Evolutionary conservation across 345 rosid species (phyloP).

Genomic region (Syzygium grande): DNA sequence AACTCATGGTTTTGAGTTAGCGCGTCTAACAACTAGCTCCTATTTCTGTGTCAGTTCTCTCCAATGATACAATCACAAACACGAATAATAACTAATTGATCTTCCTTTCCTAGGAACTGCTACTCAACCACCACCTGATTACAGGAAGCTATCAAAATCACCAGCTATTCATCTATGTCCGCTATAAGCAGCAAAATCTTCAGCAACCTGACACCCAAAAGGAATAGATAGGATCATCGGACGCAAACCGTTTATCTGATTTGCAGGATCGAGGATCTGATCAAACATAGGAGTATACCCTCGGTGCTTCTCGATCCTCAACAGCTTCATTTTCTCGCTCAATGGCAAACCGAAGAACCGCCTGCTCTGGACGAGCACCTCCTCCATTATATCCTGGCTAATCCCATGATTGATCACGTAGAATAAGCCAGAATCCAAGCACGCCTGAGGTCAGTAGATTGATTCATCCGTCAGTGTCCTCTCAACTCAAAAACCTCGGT

Average conservation of each 20-base stretch:
- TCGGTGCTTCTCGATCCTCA: constrained; percentile 55
- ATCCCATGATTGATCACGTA: constrained; percentile 75
- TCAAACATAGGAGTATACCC: constrained; percentile 66
- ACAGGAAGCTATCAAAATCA: not conserved
- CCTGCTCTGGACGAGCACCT: constrained; percentile 52
- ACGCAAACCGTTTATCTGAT: constrained; percentile 40
- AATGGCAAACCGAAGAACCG: constrained; percentile 46
- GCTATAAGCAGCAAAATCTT: not conserved
- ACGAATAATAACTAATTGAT: no score
- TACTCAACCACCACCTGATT: not conserved
- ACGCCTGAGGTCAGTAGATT: constrained; percentile 26
- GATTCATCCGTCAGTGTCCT: not conserved
- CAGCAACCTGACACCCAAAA: not conserved
- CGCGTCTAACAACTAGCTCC: not conserved
- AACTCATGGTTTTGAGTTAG: not conserved
- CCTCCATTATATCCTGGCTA: constrained; percentile 46
- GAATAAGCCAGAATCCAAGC: constrained; percentile 71
- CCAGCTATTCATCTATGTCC: not conserved
- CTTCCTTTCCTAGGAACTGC: not conserved
- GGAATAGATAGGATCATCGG: not conserved
- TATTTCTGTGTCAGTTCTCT: not conserved
- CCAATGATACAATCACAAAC: not conserved
- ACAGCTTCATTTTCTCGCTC: constrained; percentile 50
- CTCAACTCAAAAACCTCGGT: not conserved
- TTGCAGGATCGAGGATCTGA: constrained; percentile 54